Conservation (phyloP, 768 basidiomycete species). For the Amanita rimosa region DNA sequence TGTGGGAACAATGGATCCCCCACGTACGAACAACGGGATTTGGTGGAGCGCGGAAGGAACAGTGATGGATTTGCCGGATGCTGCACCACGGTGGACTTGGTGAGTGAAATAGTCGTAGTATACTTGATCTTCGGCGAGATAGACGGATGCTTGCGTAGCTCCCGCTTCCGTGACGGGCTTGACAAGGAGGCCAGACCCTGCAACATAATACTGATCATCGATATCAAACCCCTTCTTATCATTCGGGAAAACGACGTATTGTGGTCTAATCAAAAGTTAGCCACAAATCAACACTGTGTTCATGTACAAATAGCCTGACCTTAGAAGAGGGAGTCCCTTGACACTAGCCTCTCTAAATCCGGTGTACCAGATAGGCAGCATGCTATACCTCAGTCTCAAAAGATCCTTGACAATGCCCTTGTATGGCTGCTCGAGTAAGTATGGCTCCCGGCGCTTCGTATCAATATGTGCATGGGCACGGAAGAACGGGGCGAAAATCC, state of each 20-base stretch:
- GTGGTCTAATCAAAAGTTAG: constrained; percentile 51
- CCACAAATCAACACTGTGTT: neutral
- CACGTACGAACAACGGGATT: constrained; percentile 79
- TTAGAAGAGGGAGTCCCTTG: constrained; percentile 71
- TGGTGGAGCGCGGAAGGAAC: constrained; percentile 73
- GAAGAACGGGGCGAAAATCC: constrained; percentile 95
- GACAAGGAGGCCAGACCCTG: constrained; percentile 77
- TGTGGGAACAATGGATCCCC: constrained; percentile 82
- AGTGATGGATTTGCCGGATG: constrained; percentile 56
- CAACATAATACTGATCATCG: constrained; percentile 93
- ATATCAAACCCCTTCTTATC: constrained; percentile 78
- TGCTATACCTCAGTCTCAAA: constrained; percentile 70
- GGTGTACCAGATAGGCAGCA: constrained; percentile 96
- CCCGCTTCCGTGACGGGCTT: constrained; percentile 82
- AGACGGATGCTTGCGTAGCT: constrained; percentile 58
- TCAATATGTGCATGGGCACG: constrained; percentile 97
- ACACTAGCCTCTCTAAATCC: constrained; percentile 84
- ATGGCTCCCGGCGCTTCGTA: constrained; percentile 95
- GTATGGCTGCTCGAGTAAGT: constrained; percentile 82
- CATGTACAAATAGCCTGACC: constrained; percentile 36
- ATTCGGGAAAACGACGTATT: constrained; percentile 88
- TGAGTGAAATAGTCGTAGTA: constrained; percentile 92
- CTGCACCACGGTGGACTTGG: constrained; percentile 51
- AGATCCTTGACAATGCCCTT: constrained; percentile 72
- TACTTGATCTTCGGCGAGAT: constrained; percentile 82